These are phyloP conservation scores for Wilcoxina mikolae DNA, from an alignment of 495 filamentous ascomycete species.

Conservation along the genomic window DNA sequence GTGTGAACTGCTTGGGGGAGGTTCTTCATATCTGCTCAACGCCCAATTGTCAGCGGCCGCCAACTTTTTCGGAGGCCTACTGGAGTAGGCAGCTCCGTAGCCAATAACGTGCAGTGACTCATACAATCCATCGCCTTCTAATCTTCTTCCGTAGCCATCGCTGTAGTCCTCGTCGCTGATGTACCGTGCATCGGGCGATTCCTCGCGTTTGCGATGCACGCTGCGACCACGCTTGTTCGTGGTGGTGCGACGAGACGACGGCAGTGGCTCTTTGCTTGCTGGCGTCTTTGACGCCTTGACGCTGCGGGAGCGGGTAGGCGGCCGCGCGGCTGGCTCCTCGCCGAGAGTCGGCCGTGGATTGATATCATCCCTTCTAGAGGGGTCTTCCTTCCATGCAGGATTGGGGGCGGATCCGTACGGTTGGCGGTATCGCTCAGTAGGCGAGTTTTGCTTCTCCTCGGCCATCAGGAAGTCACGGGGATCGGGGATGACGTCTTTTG, in stretches of 20 bases:
- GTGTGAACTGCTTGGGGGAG: not conserved
- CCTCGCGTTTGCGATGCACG: not conserved
- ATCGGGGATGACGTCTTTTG: not conserved
- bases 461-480: conserved; percentile 5
- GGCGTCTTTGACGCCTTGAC: not conserved
- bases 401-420: not conserved
- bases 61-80: not conserved
- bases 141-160: not conserved
- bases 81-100: not conserved
- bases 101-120: not conserved
- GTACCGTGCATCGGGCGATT: not conserved
- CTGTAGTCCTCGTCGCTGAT: conserved; percentile 4
- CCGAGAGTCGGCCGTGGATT: conserved; percentile 24
- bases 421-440: not conserved
- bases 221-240: conserved; percentile 4
- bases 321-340: conserved; percentile 10
- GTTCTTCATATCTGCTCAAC: conserved; percentile 3
- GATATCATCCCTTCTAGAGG: conserved; percentile 16
- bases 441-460: conserved; percentile 1
- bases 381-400: not conserved
- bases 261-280: not conserved
- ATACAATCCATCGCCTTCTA: conserved; percentile 8
- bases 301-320: conserved; percentile 5
- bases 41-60: not conserved
- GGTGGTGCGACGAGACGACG: not conserved